These are phyloP conservation scores for Yamadazyma atmosphaerica DNA, from an alignment of 1,139 yeast species.

Conservation along the genomic window DNA sequence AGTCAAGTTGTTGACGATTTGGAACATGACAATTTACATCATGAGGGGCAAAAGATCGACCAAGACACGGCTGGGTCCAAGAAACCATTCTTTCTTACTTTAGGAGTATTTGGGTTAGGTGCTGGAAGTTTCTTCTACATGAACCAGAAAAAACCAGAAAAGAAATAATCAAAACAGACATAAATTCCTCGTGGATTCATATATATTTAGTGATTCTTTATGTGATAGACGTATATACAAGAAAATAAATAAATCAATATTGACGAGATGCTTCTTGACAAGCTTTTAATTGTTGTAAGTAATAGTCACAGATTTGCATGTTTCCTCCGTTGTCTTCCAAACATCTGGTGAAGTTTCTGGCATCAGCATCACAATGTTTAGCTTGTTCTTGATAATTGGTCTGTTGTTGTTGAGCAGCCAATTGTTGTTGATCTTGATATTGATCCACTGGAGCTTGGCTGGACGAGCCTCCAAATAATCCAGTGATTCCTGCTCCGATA, in stretches of 20 bases:
- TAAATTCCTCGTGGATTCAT: not conserved
- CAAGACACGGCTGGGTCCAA: slow-evolving; percentile 4
- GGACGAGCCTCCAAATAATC: slow-evolving; percentile 84
- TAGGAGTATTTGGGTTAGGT: slow-evolving; percentile 26
- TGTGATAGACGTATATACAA: slow-evolving; percentile 8
- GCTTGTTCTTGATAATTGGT: slow-evolving; percentile 48
- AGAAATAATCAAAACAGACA: slow-evolving; percentile 3
- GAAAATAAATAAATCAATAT: slow-evolving; percentile 41
- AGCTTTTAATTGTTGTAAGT: slow-evolving; percentile 94
- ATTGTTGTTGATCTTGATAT: slow-evolving; percentile 27
- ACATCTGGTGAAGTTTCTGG: slow-evolving; percentile 93
- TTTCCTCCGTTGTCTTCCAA: slow-evolving; percentile 90
- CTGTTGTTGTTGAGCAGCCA: slow-evolving; percentile 33
- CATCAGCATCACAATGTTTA: slow-evolving; percentile 83
- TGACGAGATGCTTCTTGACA: slow-evolving; percentile 93
- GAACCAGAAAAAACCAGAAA: slow-evolving; percentile 5
- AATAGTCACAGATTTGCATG: slow-evolving; percentile 95
- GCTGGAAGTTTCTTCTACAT: slow-evolving; percentile 21
- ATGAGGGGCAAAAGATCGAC: slow-evolving; percentile 16
- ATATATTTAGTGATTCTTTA: not conserved
- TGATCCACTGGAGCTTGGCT: slow-evolving; percentile 43
- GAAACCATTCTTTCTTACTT: slow-evolving; percentile 14
- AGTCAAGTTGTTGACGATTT: slow-evolving; percentile 39
- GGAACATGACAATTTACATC: slow-evolving; percentile 36
- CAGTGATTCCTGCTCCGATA: slow-evolving; percentile 88